A percentile compares a stretch with the other conserved stretches of the same genome.
These are phyloP conservation scores for Millerozyma acaciae DNA, from an alignment of 805 yeast species.

Conservation along the genomic window DNA sequence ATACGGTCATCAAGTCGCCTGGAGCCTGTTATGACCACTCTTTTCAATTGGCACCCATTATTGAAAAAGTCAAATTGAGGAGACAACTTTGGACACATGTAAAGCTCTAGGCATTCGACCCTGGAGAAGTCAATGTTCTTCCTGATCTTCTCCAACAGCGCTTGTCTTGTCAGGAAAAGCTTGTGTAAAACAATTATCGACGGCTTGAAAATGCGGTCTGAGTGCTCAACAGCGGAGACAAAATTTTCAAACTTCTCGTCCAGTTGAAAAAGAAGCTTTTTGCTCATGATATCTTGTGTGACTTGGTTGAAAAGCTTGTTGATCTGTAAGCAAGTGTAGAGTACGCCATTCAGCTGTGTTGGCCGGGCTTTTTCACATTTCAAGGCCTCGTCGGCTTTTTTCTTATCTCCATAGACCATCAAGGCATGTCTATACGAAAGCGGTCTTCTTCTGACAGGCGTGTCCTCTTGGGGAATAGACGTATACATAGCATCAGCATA, in stretches of 20 bases:
- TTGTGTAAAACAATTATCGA: slow-evolving; percentile 64
- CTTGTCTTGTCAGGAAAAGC: slow-evolving; percentile 50
- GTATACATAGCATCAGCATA: slow-evolving; percentile 54
- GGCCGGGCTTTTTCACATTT: slow-evolving; percentile 7
- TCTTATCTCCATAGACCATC: slow-evolving; percentile 55
- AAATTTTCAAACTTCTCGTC: no score
- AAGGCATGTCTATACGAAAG: slow-evolving; percentile 65
- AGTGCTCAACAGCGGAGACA: no score
- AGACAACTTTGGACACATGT: slow-evolving; percentile 69
- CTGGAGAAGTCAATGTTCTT: slow-evolving; percentile 40
- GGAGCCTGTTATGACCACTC: slow-evolving; percentile 69
- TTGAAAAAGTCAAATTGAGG: slow-evolving; percentile 43
- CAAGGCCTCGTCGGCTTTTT: slow-evolving; percentile 38
- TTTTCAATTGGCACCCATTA: slow-evolving; percentile 26
- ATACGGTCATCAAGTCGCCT: slow-evolving; percentile 57
- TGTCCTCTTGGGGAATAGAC: slow-evolving; percentile 55
- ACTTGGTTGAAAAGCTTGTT: slow-evolving; percentile 61
- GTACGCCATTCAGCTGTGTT: slow-evolving; percentile 14
- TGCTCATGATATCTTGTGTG: slow-evolving; percentile 52
- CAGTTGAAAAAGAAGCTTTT: slow-evolving; percentile 52
- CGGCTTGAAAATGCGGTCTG: slow-evolving; percentile 41
- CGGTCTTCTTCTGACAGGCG: slow-evolving; percentile 65
- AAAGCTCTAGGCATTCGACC: slow-evolving; percentile 70
- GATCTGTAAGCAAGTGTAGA: slow-evolving; percentile 65
- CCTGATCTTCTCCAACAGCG: slow-evolving; percentile 48